Evolutionary conservation across 805 yeast genomes (phyloP).

Genomic region (Candida silvicultrix): DNA sequence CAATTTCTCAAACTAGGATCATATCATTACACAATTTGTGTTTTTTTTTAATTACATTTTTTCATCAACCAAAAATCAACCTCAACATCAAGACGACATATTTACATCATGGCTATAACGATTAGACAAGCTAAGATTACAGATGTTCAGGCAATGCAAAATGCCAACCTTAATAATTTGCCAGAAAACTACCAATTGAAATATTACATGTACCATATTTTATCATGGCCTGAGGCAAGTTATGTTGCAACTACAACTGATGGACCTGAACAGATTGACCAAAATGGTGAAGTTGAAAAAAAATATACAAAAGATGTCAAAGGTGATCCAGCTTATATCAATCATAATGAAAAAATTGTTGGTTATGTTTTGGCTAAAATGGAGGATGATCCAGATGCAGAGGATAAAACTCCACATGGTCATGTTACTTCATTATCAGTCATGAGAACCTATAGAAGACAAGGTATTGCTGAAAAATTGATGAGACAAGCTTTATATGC

Average conservation of each 20-base stretch:
- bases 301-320: conserved; percentile 24
- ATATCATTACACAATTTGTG: too few relatives aligned
- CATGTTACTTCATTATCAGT: conserved; percentile 93
- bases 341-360: conserved; percentile 73
- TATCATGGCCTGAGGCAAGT: conserved; percentile 97
- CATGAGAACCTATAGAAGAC: conserved; percentile 90
- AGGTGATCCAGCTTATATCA: conserved; percentile 60
- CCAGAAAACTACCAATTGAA: conserved; percentile 94
- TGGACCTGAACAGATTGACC: conserved; percentile 20
- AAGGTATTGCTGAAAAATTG: conserved; percentile 89
- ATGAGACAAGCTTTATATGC: conserved; percentile 83
- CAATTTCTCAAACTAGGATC: too few relatives aligned
- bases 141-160: conserved; percentile 93
- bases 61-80: too few relatives aligned
- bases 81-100: too few relatives aligned
- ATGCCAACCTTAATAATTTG: conserved; percentile 82
- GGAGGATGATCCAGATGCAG: conserved; percentile 88
- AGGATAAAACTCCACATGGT: conserved; percentile 71
- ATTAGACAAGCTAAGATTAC: conserved; percentile 82
- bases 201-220: conserved; percentile 87
- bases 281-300: conserved; percentile 9
- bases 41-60: too few relatives aligned
- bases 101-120: conserved; percentile 87
- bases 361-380: conserved; percentile 94
- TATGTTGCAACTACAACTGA: conserved; percentile 87